Evolutionary conservation across 768 basidiomycete genomes (phyloP), one percentile per base, ranked within the genome.

Genomic region (Fibroporia radiculosa): DNA sequence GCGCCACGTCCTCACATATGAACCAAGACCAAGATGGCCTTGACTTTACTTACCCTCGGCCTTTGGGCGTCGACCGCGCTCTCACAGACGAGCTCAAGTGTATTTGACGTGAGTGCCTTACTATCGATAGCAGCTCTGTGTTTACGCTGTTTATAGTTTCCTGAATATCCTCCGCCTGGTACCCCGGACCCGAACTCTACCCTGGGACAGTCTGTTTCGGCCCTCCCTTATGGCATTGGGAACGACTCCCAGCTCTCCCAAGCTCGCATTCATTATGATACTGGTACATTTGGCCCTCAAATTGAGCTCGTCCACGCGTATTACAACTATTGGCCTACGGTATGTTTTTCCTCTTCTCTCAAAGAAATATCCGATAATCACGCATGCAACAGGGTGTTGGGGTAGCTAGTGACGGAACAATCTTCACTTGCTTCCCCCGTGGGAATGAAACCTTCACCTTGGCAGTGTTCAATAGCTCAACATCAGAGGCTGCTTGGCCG

Each of bases 261-360:
- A 5, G 26, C 42, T 1, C 24, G 41, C 14, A 44, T 53, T 10
- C 52, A 49, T 18, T 44, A 49, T 25, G 52, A 53, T 19, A 53
- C 52, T 16, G 52, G 52, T 26, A 26, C 24, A 12, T 53, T 49
- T 33, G 52, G 52, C 7, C 45, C 52, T 1, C 39, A 42, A 2
- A 39, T 53, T 27, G 48, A 53, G 24, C 45, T 53, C 6, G 52
- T 53, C 7, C 52, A 53, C 26, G 48, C 48, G 0, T 53, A 49
- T 38, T 49, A 49, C 39, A 44, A 53, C 31, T 53, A 49, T 29
- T 53, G 52, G 52, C 52, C 52, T 1, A 53, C 52, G 20, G 52
- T 53, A 24, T 35, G 51, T 31, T 0, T 27, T 13, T 6, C 11
- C 12, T 32, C 19, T n/a, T 2, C 5, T 16, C 27, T 24, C 41